Conservation (phyloP, 108 stramenopile species). For the Conticribra weissflogii region DNA sequence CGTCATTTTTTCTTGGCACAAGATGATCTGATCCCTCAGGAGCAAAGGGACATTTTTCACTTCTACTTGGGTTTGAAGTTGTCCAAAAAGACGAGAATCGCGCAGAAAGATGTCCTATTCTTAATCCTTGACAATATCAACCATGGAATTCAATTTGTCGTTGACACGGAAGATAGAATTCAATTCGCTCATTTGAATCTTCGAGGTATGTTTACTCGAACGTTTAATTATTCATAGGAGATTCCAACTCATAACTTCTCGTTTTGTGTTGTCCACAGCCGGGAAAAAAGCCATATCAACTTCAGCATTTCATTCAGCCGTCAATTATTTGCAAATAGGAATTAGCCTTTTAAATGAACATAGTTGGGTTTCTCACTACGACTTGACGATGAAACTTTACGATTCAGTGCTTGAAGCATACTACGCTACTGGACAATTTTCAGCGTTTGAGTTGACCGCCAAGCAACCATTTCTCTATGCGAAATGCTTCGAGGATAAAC, state of each 20-base stretch:
- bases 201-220: too few species aligned
- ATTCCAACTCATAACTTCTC: too few species aligned
- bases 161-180: conserved; percentile 10
- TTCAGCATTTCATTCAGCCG: conserved; percentile 49
- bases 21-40: too few species aligned
- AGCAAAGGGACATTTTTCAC: too few species aligned
- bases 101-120: conserved; percentile 34
- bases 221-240: too few species aligned
- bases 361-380: conserved; percentile 59
- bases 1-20: too few species aligned
- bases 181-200: conserved; percentile 55
- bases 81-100: too few species aligned
- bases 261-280: too few species aligned
- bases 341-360: conserved; percentile 41
- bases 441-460: background rate
- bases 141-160: conserved; percentile 22
- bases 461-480: conserved; percentile 2
- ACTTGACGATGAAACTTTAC: conserved; percentile 52
- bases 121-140: conserved; percentile 45
- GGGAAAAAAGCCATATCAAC: conserved; percentile 46
- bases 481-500: conserved; percentile 23
- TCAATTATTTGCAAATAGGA: conserved; percentile 42
- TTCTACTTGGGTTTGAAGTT: too few species aligned
- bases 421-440: conserved; percentile 24
- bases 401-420: conserved; percentile 44